Evolutionary conservation across 2,329 filamentous ascomycete genomes (phyloP).

Genomic region (Botryotinia narcissicola): DNA sequence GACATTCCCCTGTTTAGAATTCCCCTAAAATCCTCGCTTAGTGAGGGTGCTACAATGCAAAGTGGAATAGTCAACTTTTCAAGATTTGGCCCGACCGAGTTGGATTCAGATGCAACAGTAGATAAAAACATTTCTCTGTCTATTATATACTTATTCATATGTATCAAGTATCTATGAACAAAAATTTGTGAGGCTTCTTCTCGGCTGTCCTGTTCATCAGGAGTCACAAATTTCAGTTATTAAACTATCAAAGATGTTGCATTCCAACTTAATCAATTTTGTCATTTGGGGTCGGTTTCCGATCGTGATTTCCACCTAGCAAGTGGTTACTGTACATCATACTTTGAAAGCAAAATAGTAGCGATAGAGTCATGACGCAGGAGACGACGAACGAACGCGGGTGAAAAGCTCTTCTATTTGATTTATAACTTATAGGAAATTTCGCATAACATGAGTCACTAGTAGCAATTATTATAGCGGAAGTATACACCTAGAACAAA

Average conservation of each 20-base stretch:
- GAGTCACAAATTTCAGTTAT: not conserved
- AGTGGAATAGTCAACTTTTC: not conserved
- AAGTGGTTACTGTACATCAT: not conserved
- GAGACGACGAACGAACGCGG: not conserved
- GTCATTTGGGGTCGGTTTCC: not conserved
- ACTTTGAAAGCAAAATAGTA: not conserved
- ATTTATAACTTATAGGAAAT: not conserved
- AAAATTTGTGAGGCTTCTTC: not conserved
- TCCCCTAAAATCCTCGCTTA: not conserved
- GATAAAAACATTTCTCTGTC: too few species aligned
- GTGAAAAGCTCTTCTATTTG: not conserved
- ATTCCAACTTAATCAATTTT: not conserved
- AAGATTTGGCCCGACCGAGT: not conserved
- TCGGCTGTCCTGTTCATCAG: not conserved
- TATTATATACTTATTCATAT: too few species aligned
- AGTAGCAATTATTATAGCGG: not conserved
- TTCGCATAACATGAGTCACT: not conserved
- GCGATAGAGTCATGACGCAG: not conserved
- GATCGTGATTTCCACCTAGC: not conserved
- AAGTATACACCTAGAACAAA: not conserved
- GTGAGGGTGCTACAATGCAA: not conserved
- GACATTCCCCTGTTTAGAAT: not conserved
- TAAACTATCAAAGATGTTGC: fast-evolving
- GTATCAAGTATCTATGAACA: not conserved
- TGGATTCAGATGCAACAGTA: not conserved